Evolutionary conservation across 306 rosid genomes (phyloP).

Genomic region (Malus sylvestris): DNA sequence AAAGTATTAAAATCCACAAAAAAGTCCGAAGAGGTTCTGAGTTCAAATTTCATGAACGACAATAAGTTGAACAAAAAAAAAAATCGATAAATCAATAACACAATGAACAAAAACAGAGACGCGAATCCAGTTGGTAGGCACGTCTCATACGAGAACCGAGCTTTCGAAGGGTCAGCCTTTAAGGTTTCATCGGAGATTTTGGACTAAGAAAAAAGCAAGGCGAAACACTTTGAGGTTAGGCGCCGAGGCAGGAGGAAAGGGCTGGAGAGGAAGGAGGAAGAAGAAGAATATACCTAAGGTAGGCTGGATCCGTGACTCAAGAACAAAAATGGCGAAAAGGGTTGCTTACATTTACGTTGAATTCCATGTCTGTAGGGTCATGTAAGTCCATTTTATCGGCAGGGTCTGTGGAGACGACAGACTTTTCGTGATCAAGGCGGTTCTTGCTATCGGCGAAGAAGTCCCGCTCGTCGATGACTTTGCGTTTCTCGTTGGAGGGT

Average conservation of each 20-base stretch:
- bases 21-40: neutral
- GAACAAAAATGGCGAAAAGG: neutral
- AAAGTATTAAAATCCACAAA: neutral
- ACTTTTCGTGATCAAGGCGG: neutral
- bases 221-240: neutral
- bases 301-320: neutral
- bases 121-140: neutral
- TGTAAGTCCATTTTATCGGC: conserved; percentile 9
- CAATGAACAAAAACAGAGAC: neutral
- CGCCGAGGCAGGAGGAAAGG: neutral
- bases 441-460: conserved; percentile 40
- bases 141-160: neutral
- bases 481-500: conserved; percentile 10
- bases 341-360: conserved; percentile 51
- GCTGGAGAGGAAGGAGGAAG: neutral
- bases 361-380: conserved; percentile 20
- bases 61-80: neutral
- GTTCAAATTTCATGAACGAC: neutral
- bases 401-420: conserved; percentile 3
- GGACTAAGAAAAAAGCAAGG: neutral
- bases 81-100: neutral
- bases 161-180: neutral
- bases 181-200: neutral
- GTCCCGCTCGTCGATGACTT: conserved; percentile 55
- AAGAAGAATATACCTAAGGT: neutral